Base-by-base conservation (phyloP, 192 early-diverging fungal genomes). In the Phlyctochytrium arcticum region DNA sequence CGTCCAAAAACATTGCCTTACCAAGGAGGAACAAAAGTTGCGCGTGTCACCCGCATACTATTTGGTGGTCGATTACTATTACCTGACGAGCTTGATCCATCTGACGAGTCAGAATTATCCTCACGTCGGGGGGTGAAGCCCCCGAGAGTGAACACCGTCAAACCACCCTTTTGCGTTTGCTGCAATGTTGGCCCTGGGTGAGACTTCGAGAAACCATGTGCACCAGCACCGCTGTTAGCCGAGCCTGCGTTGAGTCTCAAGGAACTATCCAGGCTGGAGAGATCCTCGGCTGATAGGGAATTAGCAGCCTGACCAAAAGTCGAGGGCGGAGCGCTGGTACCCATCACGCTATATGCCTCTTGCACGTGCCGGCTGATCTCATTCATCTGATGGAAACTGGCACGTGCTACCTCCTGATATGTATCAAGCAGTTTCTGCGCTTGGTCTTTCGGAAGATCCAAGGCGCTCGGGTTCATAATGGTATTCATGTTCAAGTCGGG, bases 61-160 rank as follows among this genome's bases (percentile, higher is more conserved):
- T 57, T 64, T 29, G 58, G 36, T 17, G 57, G 57, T 23, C 47
- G 36, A 31, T 54, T 54, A 15, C 33, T 26, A 23, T 46, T 27
- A 10, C 47, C 47, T 12, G 17, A n/a, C 37, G 59, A 58, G 12
- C 29, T 15, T 21, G 30, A 31, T 12, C 54, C 34, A 10, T 23
- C 62, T 17, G 53, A 49, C 15, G n/a, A 49, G 4, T 15, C 48
- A 3, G 12, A 26, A n/a, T 10, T 10, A 49, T 60, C 60, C 8
- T 69, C 60, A 21, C 64, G 64, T 39, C 65, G 55, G 6, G 65
- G 65, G 19, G 65, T 53, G 48, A 68, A 51, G 4, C 65, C 65
- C n/a, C 65, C 65, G 27, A 68, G 56, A 3, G 65, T 68, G 29
- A 68, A 68, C 23, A 68, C 65, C 3, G 65, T 68, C 56, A 68